Base-by-base conservation (phyloP, 805 yeast species). In the Ogataea minuta region DNA sequence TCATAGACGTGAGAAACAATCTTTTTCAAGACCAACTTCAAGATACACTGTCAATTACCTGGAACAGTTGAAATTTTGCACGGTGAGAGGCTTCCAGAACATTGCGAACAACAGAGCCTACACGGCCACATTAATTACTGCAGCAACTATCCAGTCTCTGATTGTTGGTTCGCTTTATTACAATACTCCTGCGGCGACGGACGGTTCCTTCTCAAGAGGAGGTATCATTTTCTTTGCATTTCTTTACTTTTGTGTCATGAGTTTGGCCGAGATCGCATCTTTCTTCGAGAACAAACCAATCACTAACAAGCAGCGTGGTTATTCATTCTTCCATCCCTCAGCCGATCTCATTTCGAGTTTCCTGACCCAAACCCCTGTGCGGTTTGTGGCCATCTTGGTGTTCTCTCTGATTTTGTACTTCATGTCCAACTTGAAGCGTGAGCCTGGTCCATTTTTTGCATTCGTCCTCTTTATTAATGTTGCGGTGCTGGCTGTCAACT, bases 271-370 rank as follows among this genome's bases (percentile, higher is more conserved):
- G 62, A 75, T 80, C 43, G 69, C 80, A 52, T 59, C 73, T 8
- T 63, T 79, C 40, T 81, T 77, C 51, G 75, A 76, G 43, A 74
- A 74, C 41, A 76, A 84, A 63, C 77, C 82, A 20, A 77, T 80
- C 50, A 68, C 79, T 41, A 78, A 76, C 49, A 81, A 80, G 55
- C 88, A 81, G 53, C 74, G 74, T 52, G 71, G 79, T 19, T 80
- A 76, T 49, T 76, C 81, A 11, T 64, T 81, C 63, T 79, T 76
- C 56, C 74, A 79, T 44, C 78, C 80, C 12, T 72, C 85, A 15
- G 83, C 84, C 17, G 85, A 80, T 59, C 74, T 81, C 8, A 46
- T 81, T 30, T 76, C 82, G 8, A 70, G 70, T 43, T 72, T 76
- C 48, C 54, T 80, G 24, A 70, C 80, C 30, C 79, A 76, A 52